Conservation (phyloP, 2,329 filamentous ascomycete genomes). For the Calonectria honghensis region DNA sequence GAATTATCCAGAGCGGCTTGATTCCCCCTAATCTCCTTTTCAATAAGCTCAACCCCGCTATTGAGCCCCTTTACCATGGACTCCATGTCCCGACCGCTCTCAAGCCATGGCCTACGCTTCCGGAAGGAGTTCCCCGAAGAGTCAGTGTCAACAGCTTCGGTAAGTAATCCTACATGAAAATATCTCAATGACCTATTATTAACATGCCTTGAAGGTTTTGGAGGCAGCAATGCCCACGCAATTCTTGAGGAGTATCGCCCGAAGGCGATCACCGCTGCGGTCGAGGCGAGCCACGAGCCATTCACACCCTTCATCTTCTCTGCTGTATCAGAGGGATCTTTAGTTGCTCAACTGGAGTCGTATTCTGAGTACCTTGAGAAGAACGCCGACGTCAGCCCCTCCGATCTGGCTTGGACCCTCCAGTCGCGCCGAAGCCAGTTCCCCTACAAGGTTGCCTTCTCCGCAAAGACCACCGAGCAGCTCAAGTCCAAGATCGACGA, state of each 20-base stretch:
- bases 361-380: neutral
- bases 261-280: neutral
- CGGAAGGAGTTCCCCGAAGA: conserved; percentile 34
- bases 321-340: conserved; percentile 6
- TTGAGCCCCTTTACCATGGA: conserved; percentile 51
- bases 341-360: neutral
- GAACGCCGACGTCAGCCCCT: neutral
- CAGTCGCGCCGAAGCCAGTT: neutral
- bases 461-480: neutral
- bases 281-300: neutral
- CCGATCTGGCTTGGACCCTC: neutral
- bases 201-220: conserved; percentile 55
- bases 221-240: conserved; percentile 65
- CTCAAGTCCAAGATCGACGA: neutral
- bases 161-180: neutral
- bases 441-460: neutral
- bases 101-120: conserved; percentile 47
- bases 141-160: conserved; percentile 57
- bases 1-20: conserved; percentile 44
- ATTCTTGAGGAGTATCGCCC: conserved; percentile 59
- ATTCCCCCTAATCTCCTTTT: conserved; percentile 58
- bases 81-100: conserved; percentile 48
- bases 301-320: conserved; percentile 38
- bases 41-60: conserved; percentile 52
- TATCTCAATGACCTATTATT: neutral